Evolutionary conservation across 768 basidiomycete genomes (phyloP).

Genomic region (Naganishia kalamii): DNA sequence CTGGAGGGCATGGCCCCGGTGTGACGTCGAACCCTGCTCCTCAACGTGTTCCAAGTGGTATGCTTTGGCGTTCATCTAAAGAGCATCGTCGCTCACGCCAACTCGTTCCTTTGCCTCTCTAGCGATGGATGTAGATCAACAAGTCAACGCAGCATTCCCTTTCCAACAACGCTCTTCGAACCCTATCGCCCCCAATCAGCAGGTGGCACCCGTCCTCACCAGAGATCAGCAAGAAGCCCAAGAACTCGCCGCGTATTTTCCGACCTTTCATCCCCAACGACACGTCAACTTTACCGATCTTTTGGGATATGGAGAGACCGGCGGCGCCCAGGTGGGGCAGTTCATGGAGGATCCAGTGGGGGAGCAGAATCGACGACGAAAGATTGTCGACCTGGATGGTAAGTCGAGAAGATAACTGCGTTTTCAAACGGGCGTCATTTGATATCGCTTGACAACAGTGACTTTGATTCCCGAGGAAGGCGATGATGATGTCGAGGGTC

Average conservation of each 20-base stretch:
- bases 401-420: neutral
- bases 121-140: neutral
- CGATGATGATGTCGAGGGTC: slow-evolving; percentile 33
- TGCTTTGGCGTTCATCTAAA: too few relatives aligned
- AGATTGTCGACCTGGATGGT: slow-evolving; percentile 1
- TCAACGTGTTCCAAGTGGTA: too few relatives aligned
- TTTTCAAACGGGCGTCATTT: neutral
- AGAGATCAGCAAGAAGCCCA: neutral
- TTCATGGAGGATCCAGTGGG: neutral
- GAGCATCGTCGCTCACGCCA: too few relatives aligned
- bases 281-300: slow-evolving; percentile 1
- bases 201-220: neutral
- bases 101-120: neutral
- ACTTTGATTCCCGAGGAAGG: slow-evolving; percentile 35
- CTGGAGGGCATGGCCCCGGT: too few relatives aligned
- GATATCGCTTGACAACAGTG: slow-evolving; percentile 30
- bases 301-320: neutral
- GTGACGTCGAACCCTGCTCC: too few relatives aligned
- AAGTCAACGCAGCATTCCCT: neutral
- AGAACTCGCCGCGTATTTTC: neutral
- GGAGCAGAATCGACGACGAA: neutral
- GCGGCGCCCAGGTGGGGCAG: neutral
- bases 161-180: neutral
- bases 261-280: neutral
- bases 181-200: neutral